Conservation (phyloP, 1,284 basidiomycete genomes). For the Melampsora occidentalis region DNA sequence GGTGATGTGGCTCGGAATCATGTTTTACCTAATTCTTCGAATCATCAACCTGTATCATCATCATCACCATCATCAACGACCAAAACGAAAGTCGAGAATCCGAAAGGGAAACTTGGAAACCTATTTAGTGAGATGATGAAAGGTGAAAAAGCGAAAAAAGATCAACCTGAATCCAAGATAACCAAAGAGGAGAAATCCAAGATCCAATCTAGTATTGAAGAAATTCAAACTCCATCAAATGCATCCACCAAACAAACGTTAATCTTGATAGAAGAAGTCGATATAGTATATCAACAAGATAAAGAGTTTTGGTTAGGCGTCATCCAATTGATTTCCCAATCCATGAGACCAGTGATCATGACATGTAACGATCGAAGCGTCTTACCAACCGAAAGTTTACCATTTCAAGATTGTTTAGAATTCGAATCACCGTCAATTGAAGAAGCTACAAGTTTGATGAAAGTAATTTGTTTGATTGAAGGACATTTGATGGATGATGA, state of each 20-base stretch:
- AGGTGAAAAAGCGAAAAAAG: neutral
- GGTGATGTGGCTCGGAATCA: constrained; percentile 94
- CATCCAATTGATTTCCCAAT: constrained; percentile 72
- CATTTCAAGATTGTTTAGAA: constrained; percentile 12
- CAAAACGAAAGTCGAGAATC: constrained; percentile 30
- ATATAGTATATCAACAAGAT: constrained; percentile 87
- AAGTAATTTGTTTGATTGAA: constrained; percentile 15
- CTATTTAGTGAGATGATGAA: constrained; percentile 30
- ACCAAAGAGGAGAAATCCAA: neutral
- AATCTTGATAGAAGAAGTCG: constrained; percentile 94
- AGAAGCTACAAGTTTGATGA: neutral
- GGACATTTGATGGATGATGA: constrained; percentile 10
- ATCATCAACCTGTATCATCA: constrained; percentile 10
- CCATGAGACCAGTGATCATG: constrained; percentile 78
- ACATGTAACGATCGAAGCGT: constrained; percentile 75
- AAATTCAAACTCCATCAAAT: neutral
- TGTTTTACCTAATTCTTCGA: constrained; percentile 59
- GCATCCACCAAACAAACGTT: constrained; percentile 68
- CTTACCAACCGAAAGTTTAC: constrained; percentile 9
- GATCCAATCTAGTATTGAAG: neutral
- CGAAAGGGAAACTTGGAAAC: constrained; percentile 4
- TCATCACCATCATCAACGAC: constrained; percentile 45
- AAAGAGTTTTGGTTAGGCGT: constrained; percentile 86
- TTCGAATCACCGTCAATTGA: neutral
- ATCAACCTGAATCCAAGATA: neutral